Evolutionary conservation across 164 flowering plant genomes (phyloP).

Genomic region (Chimonanthus salicifolius): DNA sequence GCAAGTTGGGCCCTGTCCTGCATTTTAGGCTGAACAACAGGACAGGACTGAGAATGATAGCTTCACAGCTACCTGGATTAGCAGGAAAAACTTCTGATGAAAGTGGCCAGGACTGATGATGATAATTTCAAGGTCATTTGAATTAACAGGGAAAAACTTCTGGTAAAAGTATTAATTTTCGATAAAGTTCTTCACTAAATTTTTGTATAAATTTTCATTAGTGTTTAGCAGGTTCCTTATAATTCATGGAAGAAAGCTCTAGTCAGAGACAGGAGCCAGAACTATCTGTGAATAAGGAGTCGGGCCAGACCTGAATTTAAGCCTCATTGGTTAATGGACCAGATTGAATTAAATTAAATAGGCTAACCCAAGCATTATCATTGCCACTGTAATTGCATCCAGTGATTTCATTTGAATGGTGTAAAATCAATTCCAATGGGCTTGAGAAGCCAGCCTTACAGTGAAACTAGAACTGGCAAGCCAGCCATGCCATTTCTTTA

Average conservation of each 20-base stretch:
- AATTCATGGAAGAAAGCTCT: not conserved
- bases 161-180: too few relatives aligned
- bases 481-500: constrained; percentile 94
- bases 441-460: constrained; percentile 17
- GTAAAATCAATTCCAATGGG: constrained; percentile 3
- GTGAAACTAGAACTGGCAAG: constrained; percentile 43
- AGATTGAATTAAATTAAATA: not conserved
- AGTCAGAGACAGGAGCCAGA: not conserved
- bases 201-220: too few relatives aligned
- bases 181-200: too few relatives aligned
- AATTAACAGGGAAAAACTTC: too few relatives aligned
- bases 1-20: too few relatives aligned
- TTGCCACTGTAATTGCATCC: not conserved
- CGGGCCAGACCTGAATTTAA: not conserved
- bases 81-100: too few relatives aligned
- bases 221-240: too few relatives aligned
- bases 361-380: not conserved
- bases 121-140: too few relatives aligned
- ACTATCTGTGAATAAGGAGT: not conserved
- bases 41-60: too few relatives aligned
- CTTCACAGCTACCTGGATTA: too few relatives aligned
- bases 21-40: too few relatives aligned
- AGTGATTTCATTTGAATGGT: not conserved
- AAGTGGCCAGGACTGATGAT: too few relatives aligned
- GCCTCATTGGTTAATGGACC: not conserved